These are phyloP conservation scores for Pyrenophora graminea DNA, from an alignment of 2,329 filamentous ascomycete species.

Conservation along the genomic window DNA sequence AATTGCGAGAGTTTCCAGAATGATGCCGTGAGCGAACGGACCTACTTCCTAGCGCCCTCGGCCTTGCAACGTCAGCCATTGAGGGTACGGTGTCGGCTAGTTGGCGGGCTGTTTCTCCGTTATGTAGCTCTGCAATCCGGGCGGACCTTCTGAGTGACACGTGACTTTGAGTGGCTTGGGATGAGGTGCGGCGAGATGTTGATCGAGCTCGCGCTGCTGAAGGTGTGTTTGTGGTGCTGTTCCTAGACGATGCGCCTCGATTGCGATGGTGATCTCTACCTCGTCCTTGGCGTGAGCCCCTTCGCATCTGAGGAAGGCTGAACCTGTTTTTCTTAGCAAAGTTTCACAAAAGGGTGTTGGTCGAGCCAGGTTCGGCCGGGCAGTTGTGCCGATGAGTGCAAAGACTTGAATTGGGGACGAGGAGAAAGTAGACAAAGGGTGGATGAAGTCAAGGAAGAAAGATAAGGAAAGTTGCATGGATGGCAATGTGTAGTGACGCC, in stretches of 20 bases:
- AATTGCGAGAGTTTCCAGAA: conserved; percentile 24
- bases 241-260: conserved; percentile 32
- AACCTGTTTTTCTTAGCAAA: conserved; percentile 38
- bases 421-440: conserved; percentile 4
- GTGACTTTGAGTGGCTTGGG: conserved; percentile 22
- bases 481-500: conserved; percentile 23
- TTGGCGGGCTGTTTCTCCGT: conserved; percentile 29
- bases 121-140: conserved; percentile 38
- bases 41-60: conserved; percentile 37
- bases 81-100: conserved; percentile 19
- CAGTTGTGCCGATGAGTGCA: conserved; percentile 26
- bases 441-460: conserved; percentile 7
- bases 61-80: conserved; percentile 48
- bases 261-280: conserved; percentile 40
- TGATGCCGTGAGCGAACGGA: conserved; percentile 39
- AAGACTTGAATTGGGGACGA: conserved; percentile 15
- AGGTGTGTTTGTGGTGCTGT: conserved; percentile 29
- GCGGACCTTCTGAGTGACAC: conserved; percentile 38
- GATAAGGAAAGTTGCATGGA: conserved; percentile 1
- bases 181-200: conserved; percentile 22
- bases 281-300: conserved; percentile 41
- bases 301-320: conserved; percentile 45
- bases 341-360: conserved; percentile 18
- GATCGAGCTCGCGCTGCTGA: conserved; percentile 14
- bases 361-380: conserved; percentile 29